Evolutionary conservation across 2,329 filamentous ascomycete genomes (phyloP).

Genomic region (Leptographium wingfieldii): DNA sequence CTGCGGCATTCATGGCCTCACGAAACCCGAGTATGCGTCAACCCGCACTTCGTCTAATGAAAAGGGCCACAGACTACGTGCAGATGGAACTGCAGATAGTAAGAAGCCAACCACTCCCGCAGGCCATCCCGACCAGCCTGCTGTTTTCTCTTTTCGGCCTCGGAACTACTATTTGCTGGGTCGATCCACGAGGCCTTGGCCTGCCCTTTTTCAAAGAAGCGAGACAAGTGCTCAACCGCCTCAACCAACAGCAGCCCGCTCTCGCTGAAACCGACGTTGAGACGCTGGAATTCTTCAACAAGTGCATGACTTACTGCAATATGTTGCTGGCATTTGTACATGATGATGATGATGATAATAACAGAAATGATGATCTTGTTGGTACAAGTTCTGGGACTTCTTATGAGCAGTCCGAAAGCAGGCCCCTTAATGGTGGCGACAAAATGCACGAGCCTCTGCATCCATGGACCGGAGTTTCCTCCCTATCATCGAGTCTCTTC

Average conservation of each 20-base stretch:
- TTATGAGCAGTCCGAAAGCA: background rate
- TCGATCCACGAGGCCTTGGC: conserved; percentile 17
- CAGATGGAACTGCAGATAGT: conserved; percentile 20
- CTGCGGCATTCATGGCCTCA: conserved; percentile 23
- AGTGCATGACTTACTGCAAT: conserved; percentile 25
- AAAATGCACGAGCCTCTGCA: conserved; percentile 14
- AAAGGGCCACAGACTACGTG: conserved; percentile 20
- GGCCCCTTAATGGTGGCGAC: background rate
- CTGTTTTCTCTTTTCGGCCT: conserved; percentile 25
- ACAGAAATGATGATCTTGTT: background rate
- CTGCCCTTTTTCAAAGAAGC: conserved; percentile 11
- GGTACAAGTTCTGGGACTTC: background rate
- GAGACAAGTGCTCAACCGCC: background rate
- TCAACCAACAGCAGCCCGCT: background rate
- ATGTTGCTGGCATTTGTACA: conserved; percentile 24
- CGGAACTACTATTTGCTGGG: conserved; percentile 26
- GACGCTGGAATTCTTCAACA: conserved; percentile 23
- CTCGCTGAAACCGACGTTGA: conserved; percentile 13
- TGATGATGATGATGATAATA: conserved; percentile 15
- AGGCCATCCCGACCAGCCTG: conserved; percentile 19
- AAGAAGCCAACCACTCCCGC: conserved; percentile 2
- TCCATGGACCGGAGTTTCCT: conserved; percentile 26
- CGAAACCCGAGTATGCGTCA: conserved; percentile 23
- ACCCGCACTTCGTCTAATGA: conserved; percentile 20
- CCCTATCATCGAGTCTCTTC: conserved; percentile 19